A percentile compares a stretch with the other conserved stretches of the same genome.
Conservation (phyloP, 495 filamentous ascomycete species). For the Paragyromitra xinjiangensis region DNA sequence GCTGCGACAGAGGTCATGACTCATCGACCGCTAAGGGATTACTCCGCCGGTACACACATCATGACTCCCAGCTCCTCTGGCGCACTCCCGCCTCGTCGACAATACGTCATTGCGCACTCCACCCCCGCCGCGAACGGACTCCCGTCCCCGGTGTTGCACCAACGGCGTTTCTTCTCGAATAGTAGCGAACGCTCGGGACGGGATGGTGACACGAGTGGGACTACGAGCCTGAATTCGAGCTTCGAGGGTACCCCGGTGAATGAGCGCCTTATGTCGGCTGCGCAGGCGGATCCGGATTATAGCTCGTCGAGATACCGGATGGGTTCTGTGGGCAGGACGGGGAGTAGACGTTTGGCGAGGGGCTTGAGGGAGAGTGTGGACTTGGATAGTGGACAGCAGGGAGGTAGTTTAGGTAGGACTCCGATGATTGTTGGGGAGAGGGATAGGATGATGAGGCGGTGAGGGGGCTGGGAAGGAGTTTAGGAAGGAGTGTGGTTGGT, state of each 20-base stretch:
- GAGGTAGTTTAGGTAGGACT: slow-evolving; percentile 40
- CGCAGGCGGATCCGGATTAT: slow-evolving; percentile 39
- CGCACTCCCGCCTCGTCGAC: slow-evolving; percentile 37
- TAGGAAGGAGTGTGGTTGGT: background rate
- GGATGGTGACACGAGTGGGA: slow-evolving; percentile 1
- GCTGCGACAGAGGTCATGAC: slow-evolving; percentile 67
- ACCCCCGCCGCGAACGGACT: slow-evolving; percentile 16
- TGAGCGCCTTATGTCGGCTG: slow-evolving; percentile 30
- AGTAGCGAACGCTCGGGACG: slow-evolving; percentile 7
- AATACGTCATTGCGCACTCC: slow-evolving; percentile 41
- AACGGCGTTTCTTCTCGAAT: slow-evolving; percentile 50
- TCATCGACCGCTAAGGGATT: slow-evolving; percentile 39
- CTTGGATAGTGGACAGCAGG: slow-evolving; percentile 38
- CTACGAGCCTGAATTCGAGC: slow-evolving; percentile 9
- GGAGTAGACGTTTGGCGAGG: slow-evolving; percentile 33
- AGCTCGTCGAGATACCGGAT: slow-evolving; percentile 9
- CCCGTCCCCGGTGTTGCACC: slow-evolving; percentile 37
- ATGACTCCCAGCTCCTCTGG: slow-evolving; percentile 38
- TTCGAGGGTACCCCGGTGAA: slow-evolving; percentile 4
- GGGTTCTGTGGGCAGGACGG: slow-evolving; percentile 5
- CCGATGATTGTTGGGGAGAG: slow-evolving; percentile 23
- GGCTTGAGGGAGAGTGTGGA: slow-evolving; percentile 53
- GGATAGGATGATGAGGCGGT: slow-evolving; percentile 28
- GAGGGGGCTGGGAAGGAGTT: background rate
- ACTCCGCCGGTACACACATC: slow-evolving; percentile 11